Percentiles rank a stretch among this genome's conserved stretches.
Conservation (phyloP, 73 alveolate genomes). For the Stentor roeselii region DNA sequence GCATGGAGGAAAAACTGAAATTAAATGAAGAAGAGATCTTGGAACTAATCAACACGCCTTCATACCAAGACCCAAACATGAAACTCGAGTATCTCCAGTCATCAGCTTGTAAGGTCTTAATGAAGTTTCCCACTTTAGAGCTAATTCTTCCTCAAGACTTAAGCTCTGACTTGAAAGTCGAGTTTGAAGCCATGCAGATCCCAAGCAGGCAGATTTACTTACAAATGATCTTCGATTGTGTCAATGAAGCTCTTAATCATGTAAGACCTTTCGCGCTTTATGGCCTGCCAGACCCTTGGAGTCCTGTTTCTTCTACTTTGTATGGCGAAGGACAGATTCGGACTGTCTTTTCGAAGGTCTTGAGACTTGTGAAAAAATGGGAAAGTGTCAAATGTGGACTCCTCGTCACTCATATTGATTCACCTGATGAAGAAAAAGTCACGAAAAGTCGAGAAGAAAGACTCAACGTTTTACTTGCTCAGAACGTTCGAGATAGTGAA, state of each 20-base stretch:
- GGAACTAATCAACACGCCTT: slow-evolving; percentile 6
- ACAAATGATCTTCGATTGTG: slow-evolving; percentile 46
- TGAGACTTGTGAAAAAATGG: slow-evolving; percentile 43
- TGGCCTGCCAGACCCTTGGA: slow-evolving; percentile 58
- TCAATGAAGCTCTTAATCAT: slow-evolving; percentile 50
- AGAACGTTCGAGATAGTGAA: slow-evolving; percentile 29
- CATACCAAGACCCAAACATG: background rate
- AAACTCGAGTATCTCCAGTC: background rate
- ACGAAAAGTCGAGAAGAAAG: slow-evolving; percentile 43
- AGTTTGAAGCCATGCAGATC: background rate
- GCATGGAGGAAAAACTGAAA: background rate
- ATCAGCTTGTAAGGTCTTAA: background rate
- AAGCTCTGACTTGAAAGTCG: background rate
- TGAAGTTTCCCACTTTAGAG: slow-evolving; percentile 10
- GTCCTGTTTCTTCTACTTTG: slow-evolving; percentile 24
- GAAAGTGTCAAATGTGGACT: slow-evolving; percentile 46
- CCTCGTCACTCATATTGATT: slow-evolving; percentile 33
- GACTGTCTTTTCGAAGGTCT: slow-evolving; percentile 38
- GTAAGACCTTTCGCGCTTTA: slow-evolving; percentile 48
- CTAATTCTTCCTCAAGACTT: slow-evolving; percentile 20
- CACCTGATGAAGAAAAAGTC: slow-evolving; percentile 44
- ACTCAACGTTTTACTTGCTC: slow-evolving; percentile 35
- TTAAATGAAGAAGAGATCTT: background rate
- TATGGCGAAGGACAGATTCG: slow-evolving; percentile 35
- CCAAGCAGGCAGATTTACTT: slow-evolving; percentile 13